Percentiles rank a stretch among this genome's conserved stretches.
phyloP scores from a whole-genome alignment of 495 filamentous ascomycete species.

The Friedmanniomyces simplex region DNA sequence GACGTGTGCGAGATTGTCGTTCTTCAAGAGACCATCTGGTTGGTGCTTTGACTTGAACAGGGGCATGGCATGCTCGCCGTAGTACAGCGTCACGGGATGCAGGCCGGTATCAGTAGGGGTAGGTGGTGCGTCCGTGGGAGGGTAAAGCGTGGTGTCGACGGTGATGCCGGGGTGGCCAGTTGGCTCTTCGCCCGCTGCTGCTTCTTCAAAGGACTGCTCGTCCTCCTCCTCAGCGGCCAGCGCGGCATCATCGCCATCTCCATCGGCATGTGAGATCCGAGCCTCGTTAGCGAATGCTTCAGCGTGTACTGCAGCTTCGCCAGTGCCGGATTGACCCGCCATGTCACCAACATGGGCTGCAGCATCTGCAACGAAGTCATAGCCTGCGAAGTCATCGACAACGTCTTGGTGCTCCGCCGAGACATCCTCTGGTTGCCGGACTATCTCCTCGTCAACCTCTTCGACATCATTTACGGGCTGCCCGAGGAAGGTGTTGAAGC shows the following conservation, averaged over 20 bases:
- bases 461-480: slow-evolving; percentile 3
- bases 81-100: slow-evolving; percentile 50
- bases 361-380: background rate
- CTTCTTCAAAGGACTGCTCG: background rate
- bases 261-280: background rate
- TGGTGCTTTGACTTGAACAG: slow-evolving; percentile 57
- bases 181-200: background rate
- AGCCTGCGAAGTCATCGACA: background rate
- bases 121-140: slow-evolving; percentile 2
- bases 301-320: no score
- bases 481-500: background rate
- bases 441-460: slow-evolving; percentile 20
- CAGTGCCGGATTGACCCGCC: background rate
- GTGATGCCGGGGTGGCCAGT: background rate
- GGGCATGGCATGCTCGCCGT: slow-evolving; percentile 56
- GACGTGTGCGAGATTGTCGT: slow-evolving; percentile 48
- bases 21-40: slow-evolving; percentile 62
- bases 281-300: background rate
- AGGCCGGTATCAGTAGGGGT: slow-evolving; percentile 16
- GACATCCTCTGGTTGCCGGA: slow-evolving; percentile 23
- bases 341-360: background rate
- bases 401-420: slow-evolving; percentile 3
- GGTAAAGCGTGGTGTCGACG: slow-evolving; percentile 7
- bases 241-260: background rate
- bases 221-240: background rate